phyloP scores from a whole-genome alignment of 2,329 filamentous ascomycete genomes.

The Colletotrichum caudatum region DNA sequence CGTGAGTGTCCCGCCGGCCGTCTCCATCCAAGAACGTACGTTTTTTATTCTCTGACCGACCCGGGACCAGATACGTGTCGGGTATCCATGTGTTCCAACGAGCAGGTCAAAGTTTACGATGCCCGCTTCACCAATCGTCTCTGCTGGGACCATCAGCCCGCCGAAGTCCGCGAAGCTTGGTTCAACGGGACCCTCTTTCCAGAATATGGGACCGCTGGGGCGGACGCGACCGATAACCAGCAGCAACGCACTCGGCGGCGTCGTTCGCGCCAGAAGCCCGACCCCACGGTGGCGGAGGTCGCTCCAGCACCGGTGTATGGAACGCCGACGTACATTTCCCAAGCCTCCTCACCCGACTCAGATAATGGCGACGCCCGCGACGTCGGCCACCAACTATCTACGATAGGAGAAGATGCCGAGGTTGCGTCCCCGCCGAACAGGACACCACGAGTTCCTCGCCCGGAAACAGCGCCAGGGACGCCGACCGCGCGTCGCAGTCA shows the following conservation, averaged over 20 bases:
- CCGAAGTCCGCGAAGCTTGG: conserved; percentile 19
- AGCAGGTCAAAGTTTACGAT: conserved; percentile 34
- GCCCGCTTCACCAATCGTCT: conserved; percentile 35
- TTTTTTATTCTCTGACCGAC: conserved; percentile 13
- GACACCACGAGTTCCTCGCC: not conserved
- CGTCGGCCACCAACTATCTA: conserved; percentile 10
- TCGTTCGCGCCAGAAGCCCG: conserved; percentile 22
- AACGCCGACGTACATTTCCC: not conserved
- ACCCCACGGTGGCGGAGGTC: not conserved
- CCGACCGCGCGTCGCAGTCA: conserved; percentile 35
- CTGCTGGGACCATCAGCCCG: conserved; percentile 36
- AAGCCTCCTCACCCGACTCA: not conserved
- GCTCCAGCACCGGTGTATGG: not conserved
- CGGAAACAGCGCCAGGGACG: conserved; percentile 17
- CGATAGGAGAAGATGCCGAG: conserved; percentile 22
- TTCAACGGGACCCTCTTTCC: conserved; percentile 4
- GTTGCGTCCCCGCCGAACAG: not conserved
- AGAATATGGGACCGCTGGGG: not conserved
- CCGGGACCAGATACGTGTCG: conserved; percentile 36
- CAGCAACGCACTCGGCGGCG: conserved; percentile 28
- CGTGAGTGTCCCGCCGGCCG: conserved; percentile 28
- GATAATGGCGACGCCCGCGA: not conserved
- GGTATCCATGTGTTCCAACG: conserved; percentile 30
- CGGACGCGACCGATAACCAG: conserved; percentile 6
- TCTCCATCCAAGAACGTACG: not conserved